A percentile compares a stretch with the other conserved stretches of the same genome.
Conservation (phyloP, 148 eudicot species). For the Nepenthes gracilis region DNA sequence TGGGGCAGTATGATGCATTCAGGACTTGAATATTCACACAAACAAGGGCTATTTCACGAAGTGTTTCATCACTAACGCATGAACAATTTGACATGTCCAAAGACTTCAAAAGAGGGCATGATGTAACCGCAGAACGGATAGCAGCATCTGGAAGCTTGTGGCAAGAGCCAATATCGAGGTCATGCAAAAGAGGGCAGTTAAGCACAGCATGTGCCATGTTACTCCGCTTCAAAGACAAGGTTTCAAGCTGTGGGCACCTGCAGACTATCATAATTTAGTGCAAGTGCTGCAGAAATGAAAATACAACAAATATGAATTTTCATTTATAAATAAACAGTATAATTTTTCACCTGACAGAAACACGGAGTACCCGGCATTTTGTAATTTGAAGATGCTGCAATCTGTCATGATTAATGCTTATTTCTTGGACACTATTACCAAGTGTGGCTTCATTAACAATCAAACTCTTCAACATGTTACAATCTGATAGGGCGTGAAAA, state of each 20-base stretch:
- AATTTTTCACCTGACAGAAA: slow-evolving; percentile 59
- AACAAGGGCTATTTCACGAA: slow-evolving; percentile 60
- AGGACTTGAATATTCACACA: slow-evolving; percentile 67
- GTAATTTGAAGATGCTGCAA: slow-evolving; percentile 67
- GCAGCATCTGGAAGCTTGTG: slow-evolving; percentile 98
- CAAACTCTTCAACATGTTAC: slow-evolving; percentile 57
- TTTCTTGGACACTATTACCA: slow-evolving; percentile 86
- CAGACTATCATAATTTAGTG: slow-evolving; percentile 12
- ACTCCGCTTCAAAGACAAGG: slow-evolving; percentile 82
- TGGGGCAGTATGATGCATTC: slow-evolving; percentile 94
- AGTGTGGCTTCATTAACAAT: slow-evolving; percentile 67
- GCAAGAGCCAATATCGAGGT: slow-evolving; percentile 88
- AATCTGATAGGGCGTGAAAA: slow-evolving; percentile 62
- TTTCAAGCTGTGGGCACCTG: slow-evolving; percentile 87
- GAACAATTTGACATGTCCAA: slow-evolving; percentile 94
- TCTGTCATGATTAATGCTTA: slow-evolving; percentile 64
- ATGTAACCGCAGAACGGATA: slow-evolving; percentile 73
- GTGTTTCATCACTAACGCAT: slow-evolving; percentile 88
- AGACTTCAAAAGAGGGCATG: slow-evolving; percentile 82
- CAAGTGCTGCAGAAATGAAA: not conserved
- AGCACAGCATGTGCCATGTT: slow-evolving; percentile 89
- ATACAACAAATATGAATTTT: not conserved
- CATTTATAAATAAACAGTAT: not conserved
- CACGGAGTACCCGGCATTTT: slow-evolving; percentile 76
- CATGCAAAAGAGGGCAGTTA: slow-evolving; percentile 79